Percentiles rank a stretch among this genome's conserved stretches.
Evolutionary conservation across 2,329 filamentous ascomycete genomes (phyloP).

Genomic region (Aspergillus carbonarius): DNA sequence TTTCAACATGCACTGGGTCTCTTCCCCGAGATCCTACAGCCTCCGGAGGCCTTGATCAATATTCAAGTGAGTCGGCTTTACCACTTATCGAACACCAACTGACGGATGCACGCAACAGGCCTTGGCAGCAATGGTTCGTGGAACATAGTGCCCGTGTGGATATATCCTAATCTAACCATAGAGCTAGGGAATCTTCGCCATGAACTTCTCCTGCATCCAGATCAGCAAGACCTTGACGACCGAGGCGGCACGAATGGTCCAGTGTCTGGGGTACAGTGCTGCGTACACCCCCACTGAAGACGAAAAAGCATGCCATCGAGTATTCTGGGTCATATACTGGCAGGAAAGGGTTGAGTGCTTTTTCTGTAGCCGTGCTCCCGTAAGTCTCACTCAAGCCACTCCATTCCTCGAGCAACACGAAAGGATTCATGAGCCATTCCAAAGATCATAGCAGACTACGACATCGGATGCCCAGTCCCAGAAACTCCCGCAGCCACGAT

Average conservation of each 20-base stretch:
- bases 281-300: conserved; percentile 15
- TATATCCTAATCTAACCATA: no score
- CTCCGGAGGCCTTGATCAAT: neutral
- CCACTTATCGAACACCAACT: neutral
- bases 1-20: conserved; percentile 5
- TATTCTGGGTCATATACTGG: conserved; percentile 45
- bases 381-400: conserved; percentile 17
- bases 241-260: conserved; percentile 38
- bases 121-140: conserved; percentile 26
- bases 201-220: conserved; percentile 35
- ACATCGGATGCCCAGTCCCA: conserved; percentile 40
- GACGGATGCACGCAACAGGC: conserved; percentile 16
- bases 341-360: conserved; percentile 41
- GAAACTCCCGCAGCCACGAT: conserved; percentile 32
- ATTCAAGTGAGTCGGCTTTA: conserved; percentile 1
- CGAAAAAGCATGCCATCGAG: conserved; percentile 19
- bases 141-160: neutral
- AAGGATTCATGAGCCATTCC: neutral
- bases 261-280: conserved; percentile 32
- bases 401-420: neutral
- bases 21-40: neutral
- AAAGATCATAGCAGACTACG: conserved; percentile 38
- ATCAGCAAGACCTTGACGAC: conserved; percentile 33
- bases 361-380: conserved; percentile 31
- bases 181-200: conserved; percentile 37